Base-by-base conservation (phyloP, 2,329 filamentous ascomycete genomes). In the Phoma sp. region DNA sequence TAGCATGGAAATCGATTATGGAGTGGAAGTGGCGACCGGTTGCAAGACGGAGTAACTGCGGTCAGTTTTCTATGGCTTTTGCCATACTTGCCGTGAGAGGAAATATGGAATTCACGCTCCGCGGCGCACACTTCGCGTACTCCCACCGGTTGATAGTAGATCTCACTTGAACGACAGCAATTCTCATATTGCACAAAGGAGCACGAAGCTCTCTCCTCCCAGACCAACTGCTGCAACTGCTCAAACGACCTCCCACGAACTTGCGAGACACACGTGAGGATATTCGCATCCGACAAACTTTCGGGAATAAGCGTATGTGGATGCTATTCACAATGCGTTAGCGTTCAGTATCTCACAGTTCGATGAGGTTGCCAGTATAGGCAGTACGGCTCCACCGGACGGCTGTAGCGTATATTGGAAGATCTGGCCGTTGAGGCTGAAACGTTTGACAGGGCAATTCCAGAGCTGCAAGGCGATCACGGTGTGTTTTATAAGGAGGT, bases 1-100 rank as follows among this genome's bases (percentile, higher is more conserved):
- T 19, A 10, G 17, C 32, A 35, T 37, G 2, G 6, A 51, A 19
- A 3, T 17, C 37, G 24, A 40, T 40, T 27, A 52, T 33, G 38
- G 31, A 27, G 43, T 51, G 43, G 43, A 31, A 57, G 38, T 52
- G 48, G 43, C 43, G 48, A 48, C 36, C 24, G 39, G 41, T 52
- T 40, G 33, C 27, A 47, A 40, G 22, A 48, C 48, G 55, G 55
- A 46, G 49, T 46, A 53, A 57, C 31, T 46, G 55, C 55, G 55
- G 55, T 37, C 49, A 57, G 50, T 57, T 46, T 57, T 57, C 55
- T 4, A 57, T 57, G 45, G 40, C 47, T 48, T 56, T 57, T 38
- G 17, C 27, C 24, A 56, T 38, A 56, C 43, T 51, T 57, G 38
- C 54, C 54, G 27, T 44, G 54, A 57, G 19, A 33, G 54, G 54